phyloP scores from a whole-genome alignment of 768 basidiomycete genomes.

The Boletus sp. region DNA sequence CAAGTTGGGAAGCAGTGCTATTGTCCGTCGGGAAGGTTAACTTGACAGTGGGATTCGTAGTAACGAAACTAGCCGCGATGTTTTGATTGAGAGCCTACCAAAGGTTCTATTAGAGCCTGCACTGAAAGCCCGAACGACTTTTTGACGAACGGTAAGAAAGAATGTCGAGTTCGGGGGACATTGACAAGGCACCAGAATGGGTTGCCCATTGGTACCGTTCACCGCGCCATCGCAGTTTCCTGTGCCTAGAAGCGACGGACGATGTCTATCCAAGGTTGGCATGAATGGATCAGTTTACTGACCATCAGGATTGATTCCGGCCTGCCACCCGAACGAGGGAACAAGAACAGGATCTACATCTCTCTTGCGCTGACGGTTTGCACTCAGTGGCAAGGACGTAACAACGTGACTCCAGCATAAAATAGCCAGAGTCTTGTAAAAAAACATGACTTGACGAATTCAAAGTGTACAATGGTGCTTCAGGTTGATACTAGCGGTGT shows the following conservation, averaged over 20 bases:
- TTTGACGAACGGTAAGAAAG: conserved; percentile 46
- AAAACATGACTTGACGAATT: conserved; percentile 14
- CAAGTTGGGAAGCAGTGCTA: conserved; percentile 47
- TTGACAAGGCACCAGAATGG: conserved; percentile 59
- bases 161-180: conserved; percentile 56
- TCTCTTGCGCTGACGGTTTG: conserved; percentile 27
- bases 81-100: conserved; percentile 46
- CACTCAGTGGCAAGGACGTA: conserved; percentile 17
- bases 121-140: not conserved
- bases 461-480: not conserved
- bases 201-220: conserved; percentile 50
- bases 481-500: not conserved
- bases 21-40: conserved; percentile 63
- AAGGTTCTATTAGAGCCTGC: not conserved
- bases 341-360: conserved; percentile 53
- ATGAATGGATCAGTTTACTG: conserved; percentile 22
- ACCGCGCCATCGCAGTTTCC: conserved; percentile 70
- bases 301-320: conserved; percentile 62
- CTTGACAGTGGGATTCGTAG: conserved; percentile 59
- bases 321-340: conserved; percentile 54
- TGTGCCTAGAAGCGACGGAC: conserved; percentile 35
- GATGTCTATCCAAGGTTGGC: not conserved
- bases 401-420: conserved; percentile 8
- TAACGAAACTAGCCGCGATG: conserved; percentile 56
- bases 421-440: conserved; percentile 3